Evolutionary conservation across 306 rosid genomes (phyloP), one percentile per base, ranked within the genome.

Genomic region (Trifolium repens): DNA sequence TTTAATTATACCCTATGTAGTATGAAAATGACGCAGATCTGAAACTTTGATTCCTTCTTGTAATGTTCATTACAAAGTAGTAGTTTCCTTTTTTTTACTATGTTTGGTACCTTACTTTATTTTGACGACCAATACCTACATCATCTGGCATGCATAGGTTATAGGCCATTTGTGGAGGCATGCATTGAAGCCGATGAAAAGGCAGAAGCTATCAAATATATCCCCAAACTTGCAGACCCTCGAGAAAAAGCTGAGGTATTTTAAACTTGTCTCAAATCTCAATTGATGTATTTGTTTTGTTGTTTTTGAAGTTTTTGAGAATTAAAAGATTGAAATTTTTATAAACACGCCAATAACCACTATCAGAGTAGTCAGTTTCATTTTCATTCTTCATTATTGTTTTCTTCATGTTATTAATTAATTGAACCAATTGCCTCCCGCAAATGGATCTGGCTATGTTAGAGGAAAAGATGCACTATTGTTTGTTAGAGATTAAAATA

Each of bases 161-260:
- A 78, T 63, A 86, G 88, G 78, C 98, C 97, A 70, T 94, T 94
- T 81, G 98, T 94, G 53, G 98, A 94, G 88, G 97, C 97, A 67
- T 94, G 98, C 86, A 62, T 91, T 75, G 98, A 94, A 40, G 98
- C 98, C 74, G 96, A 90, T 73, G 98, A 94, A 77, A 94, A 88
- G 73, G 96, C 78, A 44, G 98, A 94, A 79, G 97, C 98, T 68
- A 69, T 94, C 71, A 94, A 94, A 81, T 91, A 94, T 84, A 91
- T 94, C 85, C 96, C 98, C 19, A 94, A 94, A 84, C 88, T 94
- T 43, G 81, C 96, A 14, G 98, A 94, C 81, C 96, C 93, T 71
- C 88, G 96, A 83, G 98, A 94, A 86, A 91, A 79, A 81, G 98
- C 98, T 0, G 98, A 94, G 97, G 98, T 91, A 87, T 75, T 27